A percentile compares a stretch with the other conserved stretches of the same genome.
phyloP scores from a whole-genome alignment of 768 basidiomycete species.

The Tephrocybe sp. region DNA sequence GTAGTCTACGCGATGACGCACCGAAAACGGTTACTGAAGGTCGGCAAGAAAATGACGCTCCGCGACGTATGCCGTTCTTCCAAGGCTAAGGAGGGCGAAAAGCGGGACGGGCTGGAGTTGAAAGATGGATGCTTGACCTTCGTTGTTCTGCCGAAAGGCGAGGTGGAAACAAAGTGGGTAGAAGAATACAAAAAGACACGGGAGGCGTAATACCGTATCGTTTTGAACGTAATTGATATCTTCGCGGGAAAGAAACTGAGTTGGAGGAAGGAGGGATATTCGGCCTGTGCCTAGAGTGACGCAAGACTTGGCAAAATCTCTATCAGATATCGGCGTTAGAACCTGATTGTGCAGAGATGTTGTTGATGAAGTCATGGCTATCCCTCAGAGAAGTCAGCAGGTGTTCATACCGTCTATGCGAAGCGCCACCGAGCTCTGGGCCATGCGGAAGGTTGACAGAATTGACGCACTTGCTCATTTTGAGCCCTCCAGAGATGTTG shows the following conservation, averaged over 20 bases:
- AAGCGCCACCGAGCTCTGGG: not conserved
- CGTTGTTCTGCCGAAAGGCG: constrained; percentile 75
- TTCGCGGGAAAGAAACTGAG: not conserved
- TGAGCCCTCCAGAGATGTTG: not conserved
- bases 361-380: not conserved
- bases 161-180: constrained; percentile 81
- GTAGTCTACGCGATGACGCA: constrained; percentile 84
- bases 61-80: constrained; percentile 70
- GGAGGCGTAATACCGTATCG: constrained; percentile 19
- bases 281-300: no score
- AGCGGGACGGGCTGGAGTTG: constrained; percentile 78
- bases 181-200: constrained; percentile 75
- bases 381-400: constrained; percentile 1
- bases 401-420: not conserved
- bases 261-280: no score
- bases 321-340: not conserved
- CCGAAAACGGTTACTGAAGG: constrained; percentile 77
- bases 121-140: constrained; percentile 82
- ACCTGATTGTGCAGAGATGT: not conserved
- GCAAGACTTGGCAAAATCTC: not conserved
- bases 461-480: not conserved
- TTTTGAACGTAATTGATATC: not conserved
- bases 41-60: constrained; percentile 89
- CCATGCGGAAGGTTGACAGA: not conserved
- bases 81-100: constrained; percentile 56